Evolutionary conservation across 2,329 filamentous ascomycete genomes (phyloP).

Genomic region (Stemphylium lycopersici): DNA sequence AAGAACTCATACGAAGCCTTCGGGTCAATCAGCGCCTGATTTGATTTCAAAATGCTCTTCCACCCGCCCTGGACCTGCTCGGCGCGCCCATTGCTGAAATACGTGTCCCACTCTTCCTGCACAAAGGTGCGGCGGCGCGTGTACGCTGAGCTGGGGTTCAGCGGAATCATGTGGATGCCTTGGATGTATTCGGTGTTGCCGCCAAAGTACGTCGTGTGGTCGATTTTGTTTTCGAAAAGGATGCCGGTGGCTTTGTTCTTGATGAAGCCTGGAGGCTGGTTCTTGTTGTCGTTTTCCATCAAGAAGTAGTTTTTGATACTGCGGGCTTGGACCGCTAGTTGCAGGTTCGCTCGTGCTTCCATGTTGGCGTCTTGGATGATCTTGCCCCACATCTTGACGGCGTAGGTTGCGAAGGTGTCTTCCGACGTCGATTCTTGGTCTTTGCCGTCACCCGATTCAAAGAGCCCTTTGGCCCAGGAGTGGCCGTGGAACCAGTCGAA

Average conservation of each 20-base stretch:
- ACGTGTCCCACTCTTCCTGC: conserved; percentile 68
- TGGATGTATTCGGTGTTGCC: conserved; percentile 69
- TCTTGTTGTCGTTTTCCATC: conserved; percentile 72
- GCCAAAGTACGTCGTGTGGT: conserved; percentile 91
- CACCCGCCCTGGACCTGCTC: conserved; percentile 75
- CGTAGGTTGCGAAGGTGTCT: conserved; percentile 87
- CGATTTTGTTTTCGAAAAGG: conserved; percentile 94
- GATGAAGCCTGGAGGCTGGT: conserved; percentile 78
- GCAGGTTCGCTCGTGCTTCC: conserved; percentile 80
- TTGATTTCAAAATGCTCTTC: conserved; percentile 85
- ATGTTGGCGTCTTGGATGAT: conserved; percentile 76
- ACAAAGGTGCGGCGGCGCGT: conserved; percentile 76
- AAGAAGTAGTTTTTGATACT: conserved; percentile 83
- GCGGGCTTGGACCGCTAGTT: conserved; percentile 78
- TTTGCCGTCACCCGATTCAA: conserved; percentile 76
- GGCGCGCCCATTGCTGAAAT: conserved; percentile 73
- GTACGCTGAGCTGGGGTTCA: conserved; percentile 73
- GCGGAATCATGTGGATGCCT: conserved; percentile 82
- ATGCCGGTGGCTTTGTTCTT: conserved; percentile 77
- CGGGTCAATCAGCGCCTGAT: conserved; percentile 79
- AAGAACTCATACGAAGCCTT: conserved; percentile 77
- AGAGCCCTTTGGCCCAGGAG: conserved; percentile 88
- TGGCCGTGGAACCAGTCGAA: conserved; percentile 96
- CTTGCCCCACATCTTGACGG: conserved; percentile 91
- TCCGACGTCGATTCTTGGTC: conserved; percentile 92